phyloP scores from a whole-genome alignment of 2,329 filamentous ascomycete species.

The Lasiodiplodia citricola region DNA sequence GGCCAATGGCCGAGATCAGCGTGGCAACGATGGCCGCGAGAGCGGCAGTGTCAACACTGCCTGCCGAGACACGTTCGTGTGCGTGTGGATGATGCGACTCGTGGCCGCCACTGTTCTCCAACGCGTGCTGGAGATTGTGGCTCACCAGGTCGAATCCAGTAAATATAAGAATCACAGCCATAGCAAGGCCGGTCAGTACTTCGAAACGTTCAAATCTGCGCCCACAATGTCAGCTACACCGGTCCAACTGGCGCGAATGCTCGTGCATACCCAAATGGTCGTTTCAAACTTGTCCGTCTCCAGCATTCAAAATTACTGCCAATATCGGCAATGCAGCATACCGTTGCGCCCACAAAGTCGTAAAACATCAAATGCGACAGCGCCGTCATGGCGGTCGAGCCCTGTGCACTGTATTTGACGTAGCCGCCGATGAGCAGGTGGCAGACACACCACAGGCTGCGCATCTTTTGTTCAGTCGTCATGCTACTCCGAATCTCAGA shows the following conservation, averaged over 20 bases:
- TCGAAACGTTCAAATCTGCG: slow-evolving; percentile 80
- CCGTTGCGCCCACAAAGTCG: slow-evolving; percentile 87
- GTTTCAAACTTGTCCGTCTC: slow-evolving; percentile 88
- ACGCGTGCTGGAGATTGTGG: slow-evolving; percentile 90
- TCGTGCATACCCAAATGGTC: slow-evolving; percentile 73
- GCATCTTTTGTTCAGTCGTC: slow-evolving; percentile 82
- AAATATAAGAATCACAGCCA: slow-evolving; percentile 96
- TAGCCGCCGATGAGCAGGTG: slow-evolving; percentile 83
- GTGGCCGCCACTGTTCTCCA: slow-evolving; percentile 75
- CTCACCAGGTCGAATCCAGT: slow-evolving; percentile 95
- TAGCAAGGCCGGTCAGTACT: slow-evolving; percentile 92
- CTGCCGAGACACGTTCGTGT: slow-evolving; percentile 71
- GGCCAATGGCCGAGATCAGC: slow-evolving; percentile 80
- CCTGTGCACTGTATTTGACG: slow-evolving; percentile 83
- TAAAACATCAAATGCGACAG: slow-evolving; percentile 94
- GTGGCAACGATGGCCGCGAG: slow-evolving; percentile 83
- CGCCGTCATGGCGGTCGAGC: slow-evolving; percentile 88
- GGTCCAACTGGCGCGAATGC: background rate
- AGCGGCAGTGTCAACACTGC: slow-evolving; percentile 81
- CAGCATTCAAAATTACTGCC: slow-evolving; percentile 97
- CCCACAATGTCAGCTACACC: background rate
- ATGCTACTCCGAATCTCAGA: slow-evolving; percentile 89
- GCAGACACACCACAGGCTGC: slow-evolving; percentile 87
- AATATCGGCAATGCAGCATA: slow-evolving; percentile 92
- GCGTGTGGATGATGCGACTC: slow-evolving; percentile 62